A percentile compares a stretch with the other conserved stretches of the same genome.
These are phyloP conservation scores for Arachnopeziza araneosa DNA, from an alignment of 2,329 filamentous ascomycete genomes.

Conservation along the genomic window DNA sequence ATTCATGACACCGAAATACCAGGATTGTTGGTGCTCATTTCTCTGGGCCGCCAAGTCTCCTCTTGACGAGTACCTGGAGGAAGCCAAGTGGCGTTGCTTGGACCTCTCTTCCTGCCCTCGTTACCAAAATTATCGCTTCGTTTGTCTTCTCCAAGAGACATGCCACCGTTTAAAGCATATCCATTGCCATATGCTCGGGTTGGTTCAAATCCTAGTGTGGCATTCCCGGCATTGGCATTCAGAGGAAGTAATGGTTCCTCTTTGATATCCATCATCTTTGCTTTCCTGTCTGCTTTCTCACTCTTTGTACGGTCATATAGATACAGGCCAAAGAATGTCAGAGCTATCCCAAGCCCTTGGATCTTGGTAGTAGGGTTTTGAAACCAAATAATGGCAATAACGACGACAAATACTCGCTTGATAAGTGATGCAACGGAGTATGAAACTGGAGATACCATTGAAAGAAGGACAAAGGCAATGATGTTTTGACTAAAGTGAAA, in stretches of 20 bases:
- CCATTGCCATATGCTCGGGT: constrained; percentile 40
- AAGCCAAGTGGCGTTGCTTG: constrained; percentile 55
- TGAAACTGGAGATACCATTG: constrained; percentile 90
- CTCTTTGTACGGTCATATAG: constrained; percentile 92
- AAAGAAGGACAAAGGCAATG: constrained; percentile 85
- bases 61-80: constrained; percentile 79
- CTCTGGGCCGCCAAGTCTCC: constrained; percentile 63
- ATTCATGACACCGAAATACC: not conserved
- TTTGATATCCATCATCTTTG: constrained; percentile 55
- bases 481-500: constrained; percentile 98
- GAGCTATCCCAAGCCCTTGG: constrained; percentile 76
- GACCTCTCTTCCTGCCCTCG: constrained; percentile 41
- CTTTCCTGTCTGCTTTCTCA: constrained; percentile 79
- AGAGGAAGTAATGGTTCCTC: constrained; percentile 28
- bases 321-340: constrained; percentile 91
- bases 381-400: constrained; percentile 95
- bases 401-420: constrained; percentile 95
- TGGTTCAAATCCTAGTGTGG: constrained; percentile 35
- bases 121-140: constrained; percentile 44
- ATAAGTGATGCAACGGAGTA: constrained; percentile 95
- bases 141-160: constrained; percentile 17
- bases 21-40: constrained; percentile 5
- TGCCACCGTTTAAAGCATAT: constrained; percentile 32
- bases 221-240: constrained; percentile 21
- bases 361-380: constrained; percentile 77